phyloP scores from a whole-genome alignment of 2,329 filamentous ascomycete genomes.

The Pseudogymnoascus sp. region DNA sequence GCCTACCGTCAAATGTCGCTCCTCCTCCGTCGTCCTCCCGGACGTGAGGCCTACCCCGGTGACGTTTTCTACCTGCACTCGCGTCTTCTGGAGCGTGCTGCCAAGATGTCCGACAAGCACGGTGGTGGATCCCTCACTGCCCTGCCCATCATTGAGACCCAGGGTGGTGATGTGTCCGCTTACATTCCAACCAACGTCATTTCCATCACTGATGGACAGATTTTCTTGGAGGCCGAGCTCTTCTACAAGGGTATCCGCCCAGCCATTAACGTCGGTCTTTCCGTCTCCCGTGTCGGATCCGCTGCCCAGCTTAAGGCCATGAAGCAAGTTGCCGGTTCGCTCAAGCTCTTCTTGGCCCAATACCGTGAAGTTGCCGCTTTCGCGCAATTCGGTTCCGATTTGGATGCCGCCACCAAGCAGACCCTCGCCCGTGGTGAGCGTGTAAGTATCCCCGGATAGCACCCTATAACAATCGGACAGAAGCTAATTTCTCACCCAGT shows the following conservation, averaged over 20 bases:
- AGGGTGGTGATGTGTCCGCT: slow-evolving; percentile 99
- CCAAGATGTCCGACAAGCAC: slow-evolving; percentile 96
- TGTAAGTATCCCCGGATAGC: slow-evolving; percentile 46
- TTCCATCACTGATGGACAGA: slow-evolving; percentile 99
- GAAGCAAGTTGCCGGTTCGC: slow-evolving; percentile 99
- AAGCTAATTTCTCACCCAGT: slow-evolving; percentile 33
- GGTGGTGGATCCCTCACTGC: slow-evolving; percentile 95
- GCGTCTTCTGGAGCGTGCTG: slow-evolving; percentile 96
- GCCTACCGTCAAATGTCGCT: slow-evolving; percentile 99
- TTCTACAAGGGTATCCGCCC: slow-evolving; percentile 99
- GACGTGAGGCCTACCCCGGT: slow-evolving; percentile 98
- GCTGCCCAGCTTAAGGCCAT: slow-evolving; percentile 99
- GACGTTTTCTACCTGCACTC: slow-evolving; percentile 99
- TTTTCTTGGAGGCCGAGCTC: slow-evolving; percentile 97
- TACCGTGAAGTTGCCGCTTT: slow-evolving; percentile 99
- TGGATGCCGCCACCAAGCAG: slow-evolving; percentile 98
- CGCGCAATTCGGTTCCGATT: slow-evolving; percentile 99
- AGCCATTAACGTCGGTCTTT: slow-evolving; percentile 99
- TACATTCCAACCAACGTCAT: slow-evolving; percentile 99
- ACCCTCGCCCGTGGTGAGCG: slow-evolving; percentile 97
- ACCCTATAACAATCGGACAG: neutral
- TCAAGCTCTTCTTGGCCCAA: slow-evolving; percentile 99
- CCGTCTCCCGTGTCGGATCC: slow-evolving; percentile 98
- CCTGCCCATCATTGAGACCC: slow-evolving; percentile 96
- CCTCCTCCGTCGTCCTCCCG: slow-evolving; percentile 91